These are phyloP conservation scores for Saccharomyces cerevisiae DNA, from an alignment of 805 yeast genomes.

Conservation along the genomic window DNA sequence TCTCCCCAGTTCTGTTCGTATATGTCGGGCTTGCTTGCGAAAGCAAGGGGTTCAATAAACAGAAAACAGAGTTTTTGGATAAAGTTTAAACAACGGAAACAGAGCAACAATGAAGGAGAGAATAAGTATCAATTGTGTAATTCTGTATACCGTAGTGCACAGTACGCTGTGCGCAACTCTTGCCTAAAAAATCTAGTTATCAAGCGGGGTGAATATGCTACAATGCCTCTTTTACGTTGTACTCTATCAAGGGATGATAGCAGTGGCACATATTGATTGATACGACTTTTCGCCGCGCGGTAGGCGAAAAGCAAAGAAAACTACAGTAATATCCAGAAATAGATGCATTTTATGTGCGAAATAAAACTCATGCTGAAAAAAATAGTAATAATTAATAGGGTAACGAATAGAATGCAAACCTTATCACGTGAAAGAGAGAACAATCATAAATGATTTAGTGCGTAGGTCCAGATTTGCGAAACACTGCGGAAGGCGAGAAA, in stretches of 20 bases:
- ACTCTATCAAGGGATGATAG: background rate
- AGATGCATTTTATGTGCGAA: background rate
- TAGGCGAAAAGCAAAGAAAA: background rate
- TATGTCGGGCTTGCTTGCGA: background rate
- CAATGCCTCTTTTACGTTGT: background rate
- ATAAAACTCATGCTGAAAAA: background rate
- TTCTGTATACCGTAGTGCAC: background rate
- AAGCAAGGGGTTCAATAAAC: background rate
- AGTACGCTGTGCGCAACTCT: background rate
- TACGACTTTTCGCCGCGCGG: background rate
- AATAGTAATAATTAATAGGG: background rate
- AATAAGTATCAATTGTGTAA: background rate
- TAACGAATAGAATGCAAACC: background rate
- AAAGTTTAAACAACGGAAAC: background rate
- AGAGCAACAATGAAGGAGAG: background rate
- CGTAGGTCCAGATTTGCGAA: background rate
- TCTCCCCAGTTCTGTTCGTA: background rate
- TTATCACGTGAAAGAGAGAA: background rate
- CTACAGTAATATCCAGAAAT: background rate
- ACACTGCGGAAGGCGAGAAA: background rate
- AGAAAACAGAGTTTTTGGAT: background rate
- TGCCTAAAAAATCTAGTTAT: background rate
- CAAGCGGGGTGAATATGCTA: background rate
- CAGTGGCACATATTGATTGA: background rate
- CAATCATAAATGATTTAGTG: background rate